These are phyloP conservation scores for Hydrangea macrophylla DNA, from an alignment of 148 eudicot species.

Conservation along the genomic window DNA sequence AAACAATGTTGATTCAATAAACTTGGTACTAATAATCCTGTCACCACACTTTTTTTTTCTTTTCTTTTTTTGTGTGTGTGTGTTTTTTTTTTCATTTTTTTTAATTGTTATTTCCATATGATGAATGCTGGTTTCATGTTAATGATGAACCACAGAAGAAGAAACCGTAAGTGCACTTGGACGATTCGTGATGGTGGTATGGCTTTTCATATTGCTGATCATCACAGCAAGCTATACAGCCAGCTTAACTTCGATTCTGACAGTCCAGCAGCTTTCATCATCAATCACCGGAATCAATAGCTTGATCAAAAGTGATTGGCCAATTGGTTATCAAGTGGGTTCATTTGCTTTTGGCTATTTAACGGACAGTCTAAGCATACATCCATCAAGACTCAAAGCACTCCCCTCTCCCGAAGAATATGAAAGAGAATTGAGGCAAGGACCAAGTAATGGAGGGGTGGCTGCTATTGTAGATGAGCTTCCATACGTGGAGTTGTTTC, in stretches of 20 bases:
- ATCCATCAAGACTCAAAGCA: conserved; percentile 25
- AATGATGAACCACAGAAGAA: conserved; percentile 25
- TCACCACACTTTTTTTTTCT: too few species aligned
- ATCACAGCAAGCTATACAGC: conserved; percentile 45
- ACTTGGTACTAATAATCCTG: too few species aligned
- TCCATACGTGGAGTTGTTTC: conserved; percentile 33
- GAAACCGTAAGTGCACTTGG: conserved; percentile 39
- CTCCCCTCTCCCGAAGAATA: conserved; percentile 28
- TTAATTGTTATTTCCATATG: too few species aligned
- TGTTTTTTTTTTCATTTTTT: too few species aligned
- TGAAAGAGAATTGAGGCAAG: conserved; percentile 19
- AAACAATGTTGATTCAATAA: too few species aligned
- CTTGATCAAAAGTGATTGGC: conserved; percentile 23
- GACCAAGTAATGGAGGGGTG: conserved; percentile 33
- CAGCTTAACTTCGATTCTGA: too few species aligned
- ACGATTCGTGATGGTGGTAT: conserved; percentile 34
- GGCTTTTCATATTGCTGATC: conserved; percentile 38
- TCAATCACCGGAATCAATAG: conserved; percentile 33
- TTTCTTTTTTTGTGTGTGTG: too few species aligned
- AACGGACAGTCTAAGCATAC: conserved; percentile 20
- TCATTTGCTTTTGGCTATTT: conserved; percentile 34
- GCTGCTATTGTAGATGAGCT: conserved; percentile 43
- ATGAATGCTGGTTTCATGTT: neutral
- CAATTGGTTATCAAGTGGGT: conserved; percentile 36
- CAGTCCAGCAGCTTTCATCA: conserved; percentile 37